These are phyloP conservation scores for Cladosporium sp. DNA, from an alignment of 2,329 filamentous ascomycete genomes.

Conservation along the genomic window DNA sequence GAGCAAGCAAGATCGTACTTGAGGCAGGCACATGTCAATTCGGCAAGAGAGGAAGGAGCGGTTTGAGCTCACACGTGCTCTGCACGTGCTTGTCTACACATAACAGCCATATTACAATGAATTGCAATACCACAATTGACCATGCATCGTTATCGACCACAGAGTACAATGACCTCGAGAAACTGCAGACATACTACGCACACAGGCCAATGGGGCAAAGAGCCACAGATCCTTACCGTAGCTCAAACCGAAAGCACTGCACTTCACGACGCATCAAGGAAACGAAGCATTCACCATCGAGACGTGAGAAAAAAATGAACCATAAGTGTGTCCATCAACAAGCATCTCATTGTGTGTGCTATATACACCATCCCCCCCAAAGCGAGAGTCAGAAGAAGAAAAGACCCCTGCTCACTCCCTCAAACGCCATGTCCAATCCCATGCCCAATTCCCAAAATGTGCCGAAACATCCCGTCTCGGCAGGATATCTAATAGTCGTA, in stretches of 20 bases:
- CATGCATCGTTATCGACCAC: neutral
- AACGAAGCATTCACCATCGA: too few relatives aligned
- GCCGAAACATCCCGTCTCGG: neutral
- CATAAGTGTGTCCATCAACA: neutral
- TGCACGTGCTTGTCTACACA: neutral
- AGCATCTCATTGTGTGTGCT: neutral
- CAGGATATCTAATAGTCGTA: constrained; percentile 9
- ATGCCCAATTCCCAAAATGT: neutral
- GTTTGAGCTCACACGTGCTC: neutral
- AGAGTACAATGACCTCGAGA: neutral
- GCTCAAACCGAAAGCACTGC: neutral
- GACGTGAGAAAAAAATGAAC: neutral
- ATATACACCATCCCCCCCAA: neutral
- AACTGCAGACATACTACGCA: neutral
- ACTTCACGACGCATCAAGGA: neutral
- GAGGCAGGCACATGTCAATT: neutral
- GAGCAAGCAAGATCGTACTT: neutral
- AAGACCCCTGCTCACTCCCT: neutral
- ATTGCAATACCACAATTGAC: neutral
- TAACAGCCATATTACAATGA: neutral
- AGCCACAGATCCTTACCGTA: neutral
- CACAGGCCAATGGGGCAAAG: too few relatives aligned
- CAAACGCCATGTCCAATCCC: neutral
- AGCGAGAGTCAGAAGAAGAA: neutral
- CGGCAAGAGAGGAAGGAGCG: neutral